Evolutionary conservation across 495 filamentous ascomycete genomes (phyloP).

Genomic region (Talaromyces wortmannii): DNA sequence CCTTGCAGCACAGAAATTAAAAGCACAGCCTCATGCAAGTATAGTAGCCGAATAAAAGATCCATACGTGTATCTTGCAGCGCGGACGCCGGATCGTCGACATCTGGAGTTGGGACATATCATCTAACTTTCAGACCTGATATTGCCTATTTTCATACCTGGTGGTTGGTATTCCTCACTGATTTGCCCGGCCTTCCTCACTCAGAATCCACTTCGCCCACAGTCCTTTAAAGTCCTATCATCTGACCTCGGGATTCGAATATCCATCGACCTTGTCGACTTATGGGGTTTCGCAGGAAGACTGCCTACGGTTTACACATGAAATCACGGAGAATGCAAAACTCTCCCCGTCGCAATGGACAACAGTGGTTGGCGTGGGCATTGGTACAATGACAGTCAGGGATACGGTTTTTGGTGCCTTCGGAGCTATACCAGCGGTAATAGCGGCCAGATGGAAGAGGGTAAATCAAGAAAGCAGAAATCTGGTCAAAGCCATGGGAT

Average conservation of each 20-base stretch:
- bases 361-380: slow-evolving; percentile 21
- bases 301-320: slow-evolving; percentile 23
- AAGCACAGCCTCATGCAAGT: no score
- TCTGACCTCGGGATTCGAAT: slow-evolving; percentile 28
- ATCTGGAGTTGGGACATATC: no score
- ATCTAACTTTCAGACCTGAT: no score
- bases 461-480: slow-evolving; percentile 21
- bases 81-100: no score
- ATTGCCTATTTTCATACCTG: no score
- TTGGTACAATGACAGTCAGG: slow-evolving; percentile 23
- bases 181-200: no score
- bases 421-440: slow-evolving; percentile 21
- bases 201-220: no score
- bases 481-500: slow-evolving; percentile 11
- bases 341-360: slow-evolving; percentile 27
- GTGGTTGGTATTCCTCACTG: no score
- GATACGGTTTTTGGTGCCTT: slow-evolving; percentile 26
- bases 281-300: slow-evolving; percentile 15
- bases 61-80: no score
- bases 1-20: no score
- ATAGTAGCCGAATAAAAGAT: no score
- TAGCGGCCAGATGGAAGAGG: slow-evolving; percentile 11
- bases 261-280: slow-evolving; percentile 17
- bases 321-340: slow-evolving; percentile 21
- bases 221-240: slow-evolving; percentile 19